Evolutionary conservation across 768 basidiomycete genomes (phyloP).

Genomic region (Dendrothele bispora): DNA sequence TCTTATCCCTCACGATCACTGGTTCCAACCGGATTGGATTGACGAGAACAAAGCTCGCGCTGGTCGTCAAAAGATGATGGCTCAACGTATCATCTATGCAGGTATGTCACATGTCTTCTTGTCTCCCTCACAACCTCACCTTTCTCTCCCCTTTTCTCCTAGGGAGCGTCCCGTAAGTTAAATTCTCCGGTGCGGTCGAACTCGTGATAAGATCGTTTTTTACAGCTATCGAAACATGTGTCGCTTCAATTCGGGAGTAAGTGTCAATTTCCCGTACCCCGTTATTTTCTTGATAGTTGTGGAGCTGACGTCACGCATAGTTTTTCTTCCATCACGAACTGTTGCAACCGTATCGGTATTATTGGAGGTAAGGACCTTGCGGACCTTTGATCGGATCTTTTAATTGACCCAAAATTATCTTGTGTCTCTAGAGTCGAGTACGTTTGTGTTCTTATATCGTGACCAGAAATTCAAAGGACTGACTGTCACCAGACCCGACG

Average conservation of each 20-base stretch:
- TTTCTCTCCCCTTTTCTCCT: constrained; percentile 10
- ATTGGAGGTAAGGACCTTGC: constrained; percentile 61
- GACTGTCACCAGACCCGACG: constrained; percentile 53
- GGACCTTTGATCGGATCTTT: constrained; percentile 1
- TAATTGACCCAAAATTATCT: constrained; percentile 5
- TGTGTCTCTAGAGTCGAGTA: constrained; percentile 64
- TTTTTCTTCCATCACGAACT: constrained; percentile 85
- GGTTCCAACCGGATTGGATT: constrained; percentile 81
- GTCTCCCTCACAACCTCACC: constrained; percentile 3
- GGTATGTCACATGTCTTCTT: constrained; percentile 30
- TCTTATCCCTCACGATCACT: constrained; percentile 71
- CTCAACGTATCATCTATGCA: constrained; percentile 60
- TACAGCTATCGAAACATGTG: constrained; percentile 91
- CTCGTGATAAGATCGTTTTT: background rate
- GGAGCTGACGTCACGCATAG: constrained; percentile 31
- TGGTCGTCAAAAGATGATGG: constrained; percentile 63
- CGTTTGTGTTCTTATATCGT: constrained; percentile 23
- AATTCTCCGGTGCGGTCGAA: background rate
- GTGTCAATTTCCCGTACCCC: constrained; percentile 21
- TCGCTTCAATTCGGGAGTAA: constrained; percentile 87
- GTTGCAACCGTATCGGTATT: constrained; percentile 75
- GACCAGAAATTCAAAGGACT: constrained; percentile 3
- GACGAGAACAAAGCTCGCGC: constrained; percentile 66
- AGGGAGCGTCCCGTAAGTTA: constrained; percentile 73
- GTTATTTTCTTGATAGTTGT: constrained; percentile 1